Evolutionary conservation across 108 stramenopile species (phyloP), one percentile per base, ranked within the genome.

Genomic region (Skeletonema marinoi): DNA sequence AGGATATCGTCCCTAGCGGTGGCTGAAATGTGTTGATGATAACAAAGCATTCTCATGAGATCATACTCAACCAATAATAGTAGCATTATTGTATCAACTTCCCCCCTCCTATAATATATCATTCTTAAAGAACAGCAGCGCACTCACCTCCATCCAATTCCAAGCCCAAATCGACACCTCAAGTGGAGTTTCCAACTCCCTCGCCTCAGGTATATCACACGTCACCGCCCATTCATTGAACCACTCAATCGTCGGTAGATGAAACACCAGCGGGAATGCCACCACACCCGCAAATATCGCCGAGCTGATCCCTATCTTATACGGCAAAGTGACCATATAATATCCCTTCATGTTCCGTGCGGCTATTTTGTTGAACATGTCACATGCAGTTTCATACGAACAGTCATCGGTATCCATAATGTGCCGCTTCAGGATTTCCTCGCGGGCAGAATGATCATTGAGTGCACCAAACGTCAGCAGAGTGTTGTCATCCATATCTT

Each of bases 1-100:
- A 96, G 60, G 85, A 85, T 8, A 83, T 35, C 21, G 87, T 86
- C 25, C 95, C 89, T 51, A 91, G 73, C 29, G 82, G 84, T 10
- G 92, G 92, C 71, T 51, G 50, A 51, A 21, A 21, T 21, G 50
- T 46, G 11, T 6, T 14, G 14, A 4, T 3, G 0, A 25, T 0
- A 25, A 25, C 25, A 25, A 25, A 25, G 25, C 0, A 36, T 36
- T 8, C 6, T 6, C 8, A 51, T 51, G 50, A 51, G 50, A 21
- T 51, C 6, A 2, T 19, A 51, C 19, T 51, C 6, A 17, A 21
- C 11, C 44, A 46, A 46, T 48, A n/a, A 48, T 25, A 0, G 25
- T 25, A 25, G 25, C 25, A 25, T 25, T 25, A 25, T 48, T 16
- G 13, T 11, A 48, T 48, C 46, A n/a, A 36, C 0, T 5, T 36